phyloP scores from a whole-genome alignment of 805 yeast genomes.

The Yamadazyma laniorum region DNA sequence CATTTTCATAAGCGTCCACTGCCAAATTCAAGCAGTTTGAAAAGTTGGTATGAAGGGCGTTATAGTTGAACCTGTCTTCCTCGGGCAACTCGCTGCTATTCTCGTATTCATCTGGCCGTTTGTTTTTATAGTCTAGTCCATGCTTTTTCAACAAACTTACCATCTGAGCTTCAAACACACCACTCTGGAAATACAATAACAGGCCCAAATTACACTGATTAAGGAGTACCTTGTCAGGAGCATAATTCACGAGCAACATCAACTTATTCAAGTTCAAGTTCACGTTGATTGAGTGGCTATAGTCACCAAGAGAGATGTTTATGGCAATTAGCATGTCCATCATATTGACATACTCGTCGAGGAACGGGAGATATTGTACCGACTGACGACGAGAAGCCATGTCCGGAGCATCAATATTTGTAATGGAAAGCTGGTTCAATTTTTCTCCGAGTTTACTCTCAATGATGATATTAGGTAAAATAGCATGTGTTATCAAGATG shows the following conservation, averaged over 20 bases:
- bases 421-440: constrained; percentile 1
- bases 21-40: constrained; percentile 27
- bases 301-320: constrained; percentile 67
- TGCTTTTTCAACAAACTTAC: constrained; percentile 29
- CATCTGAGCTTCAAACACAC: constrained; percentile 48
- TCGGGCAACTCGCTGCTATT: constrained; percentile 8
- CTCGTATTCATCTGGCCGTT: constrained; percentile 20
- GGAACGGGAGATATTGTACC: constrained; percentile 34
- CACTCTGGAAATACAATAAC: constrained; percentile 64
- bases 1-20: constrained; percentile 35
- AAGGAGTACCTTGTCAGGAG: constrained; percentile 60
- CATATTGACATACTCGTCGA: constrained; percentile 74
- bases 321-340: constrained; percentile 74
- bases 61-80: constrained; percentile 21
- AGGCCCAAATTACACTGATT: constrained; percentile 72
- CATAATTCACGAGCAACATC: constrained; percentile 71
- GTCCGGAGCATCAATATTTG: constrained; percentile 5
- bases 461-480: constrained; percentile 66
- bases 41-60: constrained; percentile 17
- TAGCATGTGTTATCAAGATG: constrained; percentile 58
- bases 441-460: constrained; percentile 35
- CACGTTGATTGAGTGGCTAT: constrained; percentile 56
- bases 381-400: background rate
- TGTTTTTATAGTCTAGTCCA: constrained; percentile 20
- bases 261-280: constrained; percentile 64